phyloP scores from a whole-genome alignment of 2,329 filamentous ascomycete genomes.

The Trichoderma pleuroti region DNA sequence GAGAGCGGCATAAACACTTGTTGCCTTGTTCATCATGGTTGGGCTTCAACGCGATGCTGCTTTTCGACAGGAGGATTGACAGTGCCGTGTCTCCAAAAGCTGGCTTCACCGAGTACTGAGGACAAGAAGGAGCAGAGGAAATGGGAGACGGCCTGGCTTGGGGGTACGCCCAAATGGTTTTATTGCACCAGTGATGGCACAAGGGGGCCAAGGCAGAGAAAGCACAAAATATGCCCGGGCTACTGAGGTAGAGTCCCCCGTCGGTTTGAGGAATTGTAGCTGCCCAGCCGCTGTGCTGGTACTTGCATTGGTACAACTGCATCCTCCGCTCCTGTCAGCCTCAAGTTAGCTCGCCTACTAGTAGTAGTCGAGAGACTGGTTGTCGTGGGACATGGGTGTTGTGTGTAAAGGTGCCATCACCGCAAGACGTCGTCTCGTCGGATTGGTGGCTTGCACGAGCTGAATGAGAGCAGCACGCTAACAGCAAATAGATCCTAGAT shows the following conservation, averaged over 20 bases:
- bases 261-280: neutral
- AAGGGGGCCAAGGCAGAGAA: neutral
- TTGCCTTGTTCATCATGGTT: conserved; percentile 25
- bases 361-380: conserved; percentile 28
- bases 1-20: conserved; percentile 21
- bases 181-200: conserved; percentile 16
- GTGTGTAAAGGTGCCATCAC: conserved; percentile 12
- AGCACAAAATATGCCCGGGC: conserved; percentile 6
- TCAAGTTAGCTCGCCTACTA: conserved; percentile 26
- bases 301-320: neutral
- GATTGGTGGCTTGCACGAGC: conserved; percentile 18
- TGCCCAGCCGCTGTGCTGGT: neutral
- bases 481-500: conserved; percentile 17
- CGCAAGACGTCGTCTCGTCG: conserved; percentile 9
- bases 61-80: neutral
- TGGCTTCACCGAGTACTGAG: neutral
- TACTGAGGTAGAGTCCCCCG: neutral
- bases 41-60: neutral
- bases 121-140: conserved; percentile 14
- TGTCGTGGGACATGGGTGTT: conserved; percentile 24
- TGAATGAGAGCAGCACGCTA: conserved; percentile 18
- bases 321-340: conserved; percentile 24
- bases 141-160: neutral
- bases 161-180: conserved; percentile 7
- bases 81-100: neutral